Base-by-base conservation (phyloP, 257 asterid species). In the Mentha longifolia region DNA sequence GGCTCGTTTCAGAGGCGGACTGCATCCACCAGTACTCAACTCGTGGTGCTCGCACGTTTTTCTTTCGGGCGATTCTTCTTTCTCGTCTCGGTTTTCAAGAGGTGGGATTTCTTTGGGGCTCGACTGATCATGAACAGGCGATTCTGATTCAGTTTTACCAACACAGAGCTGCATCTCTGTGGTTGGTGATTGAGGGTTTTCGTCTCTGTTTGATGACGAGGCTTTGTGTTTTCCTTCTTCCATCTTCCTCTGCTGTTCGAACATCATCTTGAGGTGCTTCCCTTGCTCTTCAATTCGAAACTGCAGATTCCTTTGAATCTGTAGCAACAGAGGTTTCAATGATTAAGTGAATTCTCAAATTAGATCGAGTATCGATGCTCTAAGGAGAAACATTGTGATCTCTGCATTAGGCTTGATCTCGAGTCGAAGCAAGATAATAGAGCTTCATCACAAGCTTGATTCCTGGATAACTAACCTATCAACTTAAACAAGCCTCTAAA, bases 221-320 rank as follows among this genome's bases (percentile, higher is more conserved):
- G 85, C 71, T 61, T 83, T 83, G 30, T 55, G 22, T 66, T 84
- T 87, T 1, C 71, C 83, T 72, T 86, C 86, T 75, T 86, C 95
- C 82, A 88, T 85, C 75, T 75, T 83, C 79, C 83, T 82, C 70
- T 92, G 97, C 78, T 77, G 86, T 78, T 91, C 92, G 49, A 91
- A 84, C 85, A 93, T 93, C 87, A 76, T 73, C 72, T 87, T 89
- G 28, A 93, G 94, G 79, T 83, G 84, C 78, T 78, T 88, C 66
- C 95, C 98, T 75, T 91, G 98, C 72, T 93, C 97, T 83, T 93
- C 98, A 3, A 93, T 93, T 76, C 92, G 85, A 72, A 93, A 45
- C 85, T 93, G 98, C 84, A 93, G 87, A 70, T 84, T 89, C 73
- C 98, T 83, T 74, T 93, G 98, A 72, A 87, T 84, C 98, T 93